phyloP scores from a whole-genome alignment of 2,329 filamentous ascomycete genomes.

The Microascus cirrosus region DNA sequence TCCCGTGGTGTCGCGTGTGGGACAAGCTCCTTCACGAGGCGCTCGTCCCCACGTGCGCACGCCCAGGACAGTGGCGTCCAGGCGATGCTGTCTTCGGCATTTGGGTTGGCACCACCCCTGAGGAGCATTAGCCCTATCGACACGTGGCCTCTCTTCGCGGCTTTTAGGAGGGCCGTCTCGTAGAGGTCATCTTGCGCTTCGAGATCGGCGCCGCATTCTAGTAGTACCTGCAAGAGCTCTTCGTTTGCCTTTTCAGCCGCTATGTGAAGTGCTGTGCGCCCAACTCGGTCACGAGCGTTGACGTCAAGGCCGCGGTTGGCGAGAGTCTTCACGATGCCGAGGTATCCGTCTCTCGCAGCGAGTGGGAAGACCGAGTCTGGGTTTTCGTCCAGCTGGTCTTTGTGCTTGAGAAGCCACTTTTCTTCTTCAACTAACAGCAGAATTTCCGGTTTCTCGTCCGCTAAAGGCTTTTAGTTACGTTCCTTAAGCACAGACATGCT shows the following conservation, averaged over 20 bases:
- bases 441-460: background rate
- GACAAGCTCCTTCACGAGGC: background rate
- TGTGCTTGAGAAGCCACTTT: background rate
- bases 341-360: background rate
- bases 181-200: background rate
- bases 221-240: background rate
- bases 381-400: background rate
- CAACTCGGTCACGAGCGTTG: background rate
- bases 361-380: background rate
- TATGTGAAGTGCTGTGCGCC: background rate
- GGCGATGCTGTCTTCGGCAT: background rate
- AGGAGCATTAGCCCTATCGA: background rate
- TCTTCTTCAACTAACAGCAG: background rate
- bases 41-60: background rate
- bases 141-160: background rate
- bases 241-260: background rate
- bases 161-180: background rate
- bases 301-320: background rate
- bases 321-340: background rate
- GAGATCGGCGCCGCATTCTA: background rate
- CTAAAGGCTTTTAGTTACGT: background rate
- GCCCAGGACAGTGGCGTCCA: background rate
- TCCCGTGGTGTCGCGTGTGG: no score
- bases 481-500: background rate
- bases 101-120: background rate